Conservation (phyloP, 1,139 yeast genomes). For the Pichia cactophila region DNA sequence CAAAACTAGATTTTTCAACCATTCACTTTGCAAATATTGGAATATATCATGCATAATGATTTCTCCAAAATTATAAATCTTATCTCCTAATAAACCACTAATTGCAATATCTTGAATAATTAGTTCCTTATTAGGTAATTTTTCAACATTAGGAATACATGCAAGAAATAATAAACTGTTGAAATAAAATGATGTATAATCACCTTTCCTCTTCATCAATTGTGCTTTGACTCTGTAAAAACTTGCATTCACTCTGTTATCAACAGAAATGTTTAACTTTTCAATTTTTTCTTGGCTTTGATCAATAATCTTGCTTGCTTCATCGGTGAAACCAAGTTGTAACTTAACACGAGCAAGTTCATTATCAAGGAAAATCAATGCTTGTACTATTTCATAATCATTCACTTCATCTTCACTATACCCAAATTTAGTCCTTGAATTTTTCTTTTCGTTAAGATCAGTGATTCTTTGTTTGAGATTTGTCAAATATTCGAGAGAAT, state of each 20-base stretch:
- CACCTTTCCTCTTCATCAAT: constrained; percentile 63
- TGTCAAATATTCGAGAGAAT: constrained; percentile 45
- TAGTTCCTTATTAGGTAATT: constrained; percentile 45
- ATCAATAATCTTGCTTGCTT: constrained; percentile 66
- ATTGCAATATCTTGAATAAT: constrained; percentile 78
- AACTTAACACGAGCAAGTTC: constrained; percentile 73
- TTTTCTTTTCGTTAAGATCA: constrained; percentile 32
- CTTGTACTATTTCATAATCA: constrained; percentile 34
- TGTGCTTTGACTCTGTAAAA: constrained; percentile 77
- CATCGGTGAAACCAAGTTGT: constrained; percentile 46
- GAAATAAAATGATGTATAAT: constrained; percentile 74
- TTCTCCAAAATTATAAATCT: constrained; percentile 93
- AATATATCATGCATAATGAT: constrained; percentile 83
- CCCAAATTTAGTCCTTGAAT: constrained; percentile 29
- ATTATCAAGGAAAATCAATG: constrained; percentile 57
- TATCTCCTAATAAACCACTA: constrained; percentile 86
- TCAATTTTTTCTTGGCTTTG: constrained; percentile 53
- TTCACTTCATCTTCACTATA: constrained; percentile 23
- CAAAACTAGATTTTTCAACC: constrained; percentile 68
- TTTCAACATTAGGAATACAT: constrained; percentile 48
- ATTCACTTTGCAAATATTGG: constrained; percentile 44
- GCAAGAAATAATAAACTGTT: constrained; percentile 57
- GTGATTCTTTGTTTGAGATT: constrained; percentile 43
- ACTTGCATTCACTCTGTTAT: constrained; percentile 70
- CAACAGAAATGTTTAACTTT: constrained; percentile 46